These are phyloP conservation scores for Lyophyllum shimeji DNA, from an alignment of 768 basidiomycete species.

Conservation along the genomic window DNA sequence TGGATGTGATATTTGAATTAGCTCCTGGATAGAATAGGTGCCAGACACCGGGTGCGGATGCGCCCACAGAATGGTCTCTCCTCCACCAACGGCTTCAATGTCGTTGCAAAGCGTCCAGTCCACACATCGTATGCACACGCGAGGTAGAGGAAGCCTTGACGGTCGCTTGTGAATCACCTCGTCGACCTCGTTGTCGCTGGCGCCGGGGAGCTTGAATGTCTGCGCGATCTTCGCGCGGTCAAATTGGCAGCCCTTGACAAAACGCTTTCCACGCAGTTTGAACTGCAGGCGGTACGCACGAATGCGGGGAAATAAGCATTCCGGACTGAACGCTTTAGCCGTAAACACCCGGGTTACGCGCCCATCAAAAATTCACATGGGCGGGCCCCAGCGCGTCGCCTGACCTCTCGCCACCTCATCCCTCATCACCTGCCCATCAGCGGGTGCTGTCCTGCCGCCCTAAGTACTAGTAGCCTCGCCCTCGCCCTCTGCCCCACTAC, in stretches of 20 bases:
- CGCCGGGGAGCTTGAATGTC: not conserved
- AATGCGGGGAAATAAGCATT: too few species aligned
- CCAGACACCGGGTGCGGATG: not conserved
- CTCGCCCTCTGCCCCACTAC: not conserved
- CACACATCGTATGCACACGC: not conserved
- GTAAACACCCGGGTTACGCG: too few species aligned
- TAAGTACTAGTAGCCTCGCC: too few species aligned
- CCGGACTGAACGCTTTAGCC: too few species aligned
- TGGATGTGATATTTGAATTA: too few species aligned
- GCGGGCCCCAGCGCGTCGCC: too few species aligned
- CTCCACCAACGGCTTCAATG: not conserved
- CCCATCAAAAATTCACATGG: too few species aligned
- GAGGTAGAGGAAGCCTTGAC: not conserved
- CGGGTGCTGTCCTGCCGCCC: too few species aligned
- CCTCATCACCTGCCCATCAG: too few species aligned
- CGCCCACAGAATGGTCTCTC: not conserved
- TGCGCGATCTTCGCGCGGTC: not conserved
- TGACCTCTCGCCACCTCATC: too few species aligned
- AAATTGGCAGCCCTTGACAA: not conserved
- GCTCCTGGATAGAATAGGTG: not conserved
- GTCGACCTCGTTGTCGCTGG: not conserved
- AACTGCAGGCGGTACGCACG: not conserved
- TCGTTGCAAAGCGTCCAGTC: not conserved
- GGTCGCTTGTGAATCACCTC: not conserved
- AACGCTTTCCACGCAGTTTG: not conserved